Evolutionary conservation across 1,284 basidiomycete genomes (phyloP), one percentile per base, ranked within the genome.

Genomic region (Trichosporon inkin): DNA sequence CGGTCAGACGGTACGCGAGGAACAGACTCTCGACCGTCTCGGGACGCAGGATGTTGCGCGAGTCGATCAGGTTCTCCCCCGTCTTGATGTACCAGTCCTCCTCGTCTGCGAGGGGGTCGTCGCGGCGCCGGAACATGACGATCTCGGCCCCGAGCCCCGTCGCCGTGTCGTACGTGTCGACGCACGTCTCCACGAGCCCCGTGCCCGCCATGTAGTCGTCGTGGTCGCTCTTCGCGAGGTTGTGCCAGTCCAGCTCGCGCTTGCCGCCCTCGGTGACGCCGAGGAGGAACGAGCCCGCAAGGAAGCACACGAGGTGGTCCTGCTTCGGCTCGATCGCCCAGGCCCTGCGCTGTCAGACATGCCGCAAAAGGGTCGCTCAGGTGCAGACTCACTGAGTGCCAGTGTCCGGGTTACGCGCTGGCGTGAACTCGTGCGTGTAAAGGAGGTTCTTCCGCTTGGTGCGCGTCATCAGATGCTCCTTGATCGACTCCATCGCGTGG

Each of bases 1-100:
- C 92, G 0, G 93, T 95, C 7, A 92, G 80, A 14, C 93, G 85
- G 78, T 82, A 84, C 0, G 90, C 94, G 58, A 94, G 81, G 81
- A 96, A 94, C 32, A 97, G 84, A 0, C 90, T 93, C 78, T 98
- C 94, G 38, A 94, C 86, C 1, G 94, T 97, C 78, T 98, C 94
- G 2, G 94, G 94, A 3, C 92, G 89, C 14, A 95, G 84, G 65
- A 96, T 95, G 74, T 97, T 96, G 57, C 91, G 85, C 11, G 91
- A 90, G 68, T 96, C 92, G 59, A 81, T 91, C 81, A 62, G 84
- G 78, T 58, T 57, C 16, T 53, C 64, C n/a, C 70, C 67, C 1
- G 69, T 67, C 67, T 92, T 93, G 81, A 94, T 92, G 74, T 91
- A 91, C 92, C 92, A 94, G 70, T 93, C 90, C 19, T 77, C 68